Evolutionary conservation across 345 rosid species (phyloP).

Genomic region (Balakata baccata): DNA sequence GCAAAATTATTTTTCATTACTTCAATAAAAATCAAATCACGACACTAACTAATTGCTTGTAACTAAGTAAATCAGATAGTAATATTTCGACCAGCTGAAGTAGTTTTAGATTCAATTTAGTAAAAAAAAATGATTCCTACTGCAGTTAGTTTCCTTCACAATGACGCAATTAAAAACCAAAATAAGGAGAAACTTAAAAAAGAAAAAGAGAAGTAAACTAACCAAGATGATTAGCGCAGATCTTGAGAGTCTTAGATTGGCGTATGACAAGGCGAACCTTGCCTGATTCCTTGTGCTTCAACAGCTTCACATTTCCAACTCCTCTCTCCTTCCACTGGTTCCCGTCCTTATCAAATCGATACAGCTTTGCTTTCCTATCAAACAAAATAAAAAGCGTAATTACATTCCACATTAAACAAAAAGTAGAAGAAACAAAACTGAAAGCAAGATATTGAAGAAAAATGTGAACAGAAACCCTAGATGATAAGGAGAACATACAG

Average conservation of each 20-base stretch:
- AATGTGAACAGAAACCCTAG: neutral
- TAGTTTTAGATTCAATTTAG: neutral
- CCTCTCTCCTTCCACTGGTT: slow-evolving; percentile 97
- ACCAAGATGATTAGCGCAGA: slow-evolving; percentile 97
- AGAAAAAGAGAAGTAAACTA: neutral
- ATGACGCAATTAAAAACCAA: neutral
- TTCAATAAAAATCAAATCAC: too few relatives aligned
- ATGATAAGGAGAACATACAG: slow-evolving; percentile 37
- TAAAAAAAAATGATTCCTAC: neutral
- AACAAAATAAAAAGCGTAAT: slow-evolving; percentile 24
- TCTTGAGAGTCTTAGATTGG: slow-evolving; percentile 90
- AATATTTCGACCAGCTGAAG: neutral
- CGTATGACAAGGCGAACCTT: slow-evolving; percentile 91
- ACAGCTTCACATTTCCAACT: slow-evolving; percentile 78
- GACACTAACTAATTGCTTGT: neutral
- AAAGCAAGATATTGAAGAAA: too few relatives aligned
- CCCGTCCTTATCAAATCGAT: slow-evolving; percentile 78
- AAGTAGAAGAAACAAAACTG: too few relatives aligned
- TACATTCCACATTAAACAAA: neutral
- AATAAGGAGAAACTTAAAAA: neutral
- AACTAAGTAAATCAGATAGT: neutral
- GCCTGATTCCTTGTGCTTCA: slow-evolving; percentile 69
- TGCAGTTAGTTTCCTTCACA: neutral
- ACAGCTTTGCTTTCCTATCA: slow-evolving; percentile 85
- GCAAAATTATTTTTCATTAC: too few relatives aligned